Base-by-base conservation (phyloP, 1,139 yeast species). In the Meyerozyma athensensis region DNA sequence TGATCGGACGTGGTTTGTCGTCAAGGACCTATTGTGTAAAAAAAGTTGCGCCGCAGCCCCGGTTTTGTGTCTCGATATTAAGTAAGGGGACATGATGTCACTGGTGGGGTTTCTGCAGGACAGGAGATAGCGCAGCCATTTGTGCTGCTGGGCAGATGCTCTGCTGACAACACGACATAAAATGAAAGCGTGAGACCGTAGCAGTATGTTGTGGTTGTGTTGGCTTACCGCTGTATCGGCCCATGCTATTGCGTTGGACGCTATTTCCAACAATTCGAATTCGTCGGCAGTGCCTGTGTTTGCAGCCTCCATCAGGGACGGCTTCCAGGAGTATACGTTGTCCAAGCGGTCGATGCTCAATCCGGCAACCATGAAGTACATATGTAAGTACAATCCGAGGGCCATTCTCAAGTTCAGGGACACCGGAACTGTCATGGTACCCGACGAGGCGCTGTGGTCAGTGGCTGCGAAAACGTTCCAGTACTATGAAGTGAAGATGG, bases 31-130 rank as follows among this genome's bases (percentile, higher is more conserved):
- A 24, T 24, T 24, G 28, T 24, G 12, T 17, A 24, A 13, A 17
- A 17, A 17, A 24, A 12, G 4, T 9, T 9, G 28, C 12, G 28
- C 28, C 28, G 28, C 28, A 24, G 17, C 8, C 28, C 18, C 4
- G 13, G 14, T 24, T 24, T 24, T 24, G 28, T 24, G 28, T 24
- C 7, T 3, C 9, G 3, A 13, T 12, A 4, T 4, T 24, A 24
- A 17, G 28, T 24, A 24, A 24, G 28, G 28, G 28, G 17, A 24
- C n/a, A n/a, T n/a, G n/a, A n/a, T n/a, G n/a, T n/a, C n/a, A n/a
- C n/a, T n/a, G n/a, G n/a, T n/a, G n/a, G n/a, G n/a, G n/a, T n/a
- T n/a, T n/a, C n/a, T n/a, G n/a, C n/a, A n/a, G n/a, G n/a, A n/a
- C n/a, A n/a, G n/a, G n/a, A n/a, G n/a, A n/a, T n/a, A n/a, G n/a